Evolutionary conservation across 2,329 filamentous ascomycete species (phyloP), one percentile per base, ranked within the genome.

Genomic region (Lasiodiplodia gonubiensis): DNA sequence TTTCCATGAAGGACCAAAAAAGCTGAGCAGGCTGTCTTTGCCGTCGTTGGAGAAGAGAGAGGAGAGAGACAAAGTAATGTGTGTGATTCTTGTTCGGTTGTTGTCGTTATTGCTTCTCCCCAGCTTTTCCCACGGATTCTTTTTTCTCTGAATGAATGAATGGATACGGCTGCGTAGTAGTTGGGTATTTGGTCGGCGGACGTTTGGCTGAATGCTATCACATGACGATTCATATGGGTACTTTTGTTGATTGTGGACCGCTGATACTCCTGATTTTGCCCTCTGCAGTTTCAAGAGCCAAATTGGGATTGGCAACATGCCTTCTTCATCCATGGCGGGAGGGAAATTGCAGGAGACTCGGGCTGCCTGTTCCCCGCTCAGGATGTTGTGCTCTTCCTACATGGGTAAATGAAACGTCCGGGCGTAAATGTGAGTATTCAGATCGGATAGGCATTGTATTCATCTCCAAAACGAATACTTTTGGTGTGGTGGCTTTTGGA

Each of bases 1-100:
- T 35, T 59, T 64, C 48, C 46, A 7, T 30, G 25, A 57, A 57
- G 33, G 30, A 23, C 14, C 6, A 39, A 57, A 42, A 57, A 57
- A 39, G 53, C 23, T 42, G 53, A 37, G 33, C 11, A 57, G 53
- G 53, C n/a, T 37, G 11, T 57, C 33, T 39, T 57, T 25, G 53
- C 27, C 18, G 5, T 42, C 37, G 35, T 37, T 54, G 27, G 52
- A 54, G 30, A 54, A 54, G 30, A 54, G n/a, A 30, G 25, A 53
- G 18, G 27, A 27, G 52, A 35, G 27, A 54, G n/a, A 11, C 4
- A 37, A 46, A n/a, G 18, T 33, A 33, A 33, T 46, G 42, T 21
- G 42, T 18, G 39, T 46, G 42, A 46, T 46, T 33, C n/a, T 33
- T 46, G 42, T 30, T 52, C 49, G 49, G 49, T 54, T 37, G 52